A percentile compares a stretch with the other conserved stretches of the same genome.
phyloP scores from a whole-genome alignment of 192 early-diverging fungal genomes.

The Gigaspora rosea region DNA sequence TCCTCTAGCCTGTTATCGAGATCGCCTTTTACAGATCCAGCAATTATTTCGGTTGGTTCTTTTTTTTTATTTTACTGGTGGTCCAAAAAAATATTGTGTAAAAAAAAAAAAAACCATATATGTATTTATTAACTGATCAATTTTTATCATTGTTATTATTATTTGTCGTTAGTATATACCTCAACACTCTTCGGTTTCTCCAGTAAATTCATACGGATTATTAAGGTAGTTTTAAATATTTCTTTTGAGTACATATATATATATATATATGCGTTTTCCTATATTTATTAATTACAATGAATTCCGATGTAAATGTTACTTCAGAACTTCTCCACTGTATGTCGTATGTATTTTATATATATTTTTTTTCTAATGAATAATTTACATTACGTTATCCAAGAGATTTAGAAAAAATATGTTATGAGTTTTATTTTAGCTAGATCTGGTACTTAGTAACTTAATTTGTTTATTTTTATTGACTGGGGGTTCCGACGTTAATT shows the following conservation, averaged over 20 bases:
- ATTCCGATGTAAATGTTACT: neutral
- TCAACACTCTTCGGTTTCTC: slow-evolving; percentile 37
- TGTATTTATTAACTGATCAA: no score
- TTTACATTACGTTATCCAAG: no score
- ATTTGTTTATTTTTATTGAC: no score
- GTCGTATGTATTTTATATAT: neutral
- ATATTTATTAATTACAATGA: neutral
- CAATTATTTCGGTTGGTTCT: slow-evolving; percentile 59
- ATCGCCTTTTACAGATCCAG: slow-evolving; percentile 53
- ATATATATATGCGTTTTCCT: no score
- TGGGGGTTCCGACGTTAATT: neutral
- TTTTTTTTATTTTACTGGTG: neutral
- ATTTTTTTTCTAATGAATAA: no score
- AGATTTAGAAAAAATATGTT: no score
- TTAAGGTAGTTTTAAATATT: slow-evolving; percentile 21
- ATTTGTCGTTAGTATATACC: neutral
- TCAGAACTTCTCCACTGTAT: slow-evolving; percentile 5
- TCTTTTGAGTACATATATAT: no score
- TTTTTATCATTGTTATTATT: slow-evolving; percentile 6
- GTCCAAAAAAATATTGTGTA: no score
- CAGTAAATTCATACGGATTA: slow-evolving; percentile 34
- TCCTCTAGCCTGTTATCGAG: slow-evolving; percentile 6
- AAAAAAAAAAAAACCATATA: no score
- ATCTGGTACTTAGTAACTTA: no score
- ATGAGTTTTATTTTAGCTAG: no score